Conservation (phyloP, 1,284 basidiomycete species). For the Boletellus deceptivus region DNA sequence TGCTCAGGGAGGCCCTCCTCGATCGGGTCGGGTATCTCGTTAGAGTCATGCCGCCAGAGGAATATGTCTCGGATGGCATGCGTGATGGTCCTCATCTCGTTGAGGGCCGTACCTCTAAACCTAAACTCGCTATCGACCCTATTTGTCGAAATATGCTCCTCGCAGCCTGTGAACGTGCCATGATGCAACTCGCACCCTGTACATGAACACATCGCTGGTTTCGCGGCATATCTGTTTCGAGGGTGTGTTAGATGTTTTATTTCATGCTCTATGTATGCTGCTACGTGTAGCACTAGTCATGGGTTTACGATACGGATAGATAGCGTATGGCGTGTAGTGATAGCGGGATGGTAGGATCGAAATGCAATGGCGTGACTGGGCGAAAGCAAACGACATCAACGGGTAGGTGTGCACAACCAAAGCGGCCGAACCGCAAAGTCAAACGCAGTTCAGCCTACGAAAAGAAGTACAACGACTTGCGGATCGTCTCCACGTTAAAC, state of each 20-base stretch:
- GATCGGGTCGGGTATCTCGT: slow-evolving; percentile 27
- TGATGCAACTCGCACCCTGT: slow-evolving; percentile 13
- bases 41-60: not conserved
- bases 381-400: slow-evolving; percentile 7
- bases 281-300: slow-evolving; percentile 13
- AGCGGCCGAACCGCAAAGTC: no score
- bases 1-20: slow-evolving; percentile 20
- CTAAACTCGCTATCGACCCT: slow-evolving; percentile 14
- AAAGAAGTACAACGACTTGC: slow-evolving; percentile 88
- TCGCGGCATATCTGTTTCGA: no score
- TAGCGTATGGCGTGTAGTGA: slow-evolving; percentile 4
- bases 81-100: no score
- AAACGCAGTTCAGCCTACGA: slow-evolving; percentile 42
- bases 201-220: no score
- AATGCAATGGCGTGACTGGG: not conserved
- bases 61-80: no score
- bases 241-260: not conserved
- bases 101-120: no score
- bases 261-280: slow-evolving; percentile 16
- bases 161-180: slow-evolving; percentile 26
- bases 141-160: slow-evolving; percentile 30
- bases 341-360: not conserved
- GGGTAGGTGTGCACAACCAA: no score
- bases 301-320: slow-evolving; percentile 22
- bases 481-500: slow-evolving; percentile 87